Percentiles rank a stretch among this genome's conserved stretches.
These are phyloP conservation scores for Teunomyces pallodes DNA, from an alignment of 805 yeast genomes.

Conservation along the genomic window DNA sequence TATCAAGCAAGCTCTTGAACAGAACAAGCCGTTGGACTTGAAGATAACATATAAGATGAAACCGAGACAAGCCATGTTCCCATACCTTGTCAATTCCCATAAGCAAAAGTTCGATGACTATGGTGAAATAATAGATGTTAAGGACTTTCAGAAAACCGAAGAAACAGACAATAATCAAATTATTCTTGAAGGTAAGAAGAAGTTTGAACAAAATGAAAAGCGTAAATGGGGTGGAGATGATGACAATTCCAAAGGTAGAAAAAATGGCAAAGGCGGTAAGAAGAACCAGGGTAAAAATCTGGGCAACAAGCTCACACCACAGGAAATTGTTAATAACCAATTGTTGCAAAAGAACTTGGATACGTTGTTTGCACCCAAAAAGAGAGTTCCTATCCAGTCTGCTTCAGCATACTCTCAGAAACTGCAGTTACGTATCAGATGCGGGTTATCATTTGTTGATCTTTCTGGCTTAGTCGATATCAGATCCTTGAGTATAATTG, in stretches of 20 bases:
- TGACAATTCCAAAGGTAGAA: slow-evolving; percentile 3
- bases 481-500: slow-evolving; percentile 73
- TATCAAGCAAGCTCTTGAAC: slow-evolving; percentile 36
- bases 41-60: slow-evolving; percentile 42
- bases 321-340: slow-evolving; percentile 41
- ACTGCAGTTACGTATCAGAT: slow-evolving; percentile 49
- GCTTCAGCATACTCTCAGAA: slow-evolving; percentile 20
- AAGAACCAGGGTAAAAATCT: slow-evolving; percentile 16
- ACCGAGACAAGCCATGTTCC: slow-evolving; percentile 70
- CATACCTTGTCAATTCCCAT: slow-evolving; percentile 49
- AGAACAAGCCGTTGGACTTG: slow-evolving; percentile 53
- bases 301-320: slow-evolving; percentile 37
- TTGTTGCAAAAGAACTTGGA: slow-evolving; percentile 43
- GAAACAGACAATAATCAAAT: slow-evolving; percentile 40
- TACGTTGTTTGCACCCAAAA: slow-evolving; percentile 51
- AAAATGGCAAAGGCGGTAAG: slow-evolving; percentile 15
- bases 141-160: slow-evolving; percentile 59
- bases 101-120: slow-evolving; percentile 77
- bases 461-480: slow-evolving; percentile 81
- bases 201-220: slow-evolving; percentile 32
- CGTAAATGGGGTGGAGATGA: slow-evolving; percentile 26
- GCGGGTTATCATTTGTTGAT: slow-evolving; percentile 76
- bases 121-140: slow-evolving; percentile 71
- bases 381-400: slow-evolving; percentile 29
- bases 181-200: slow-evolving; percentile 36